Base-by-base conservation (phyloP, 2,329 filamentous ascomycete species). In the Microascus cirrosus region DNA sequence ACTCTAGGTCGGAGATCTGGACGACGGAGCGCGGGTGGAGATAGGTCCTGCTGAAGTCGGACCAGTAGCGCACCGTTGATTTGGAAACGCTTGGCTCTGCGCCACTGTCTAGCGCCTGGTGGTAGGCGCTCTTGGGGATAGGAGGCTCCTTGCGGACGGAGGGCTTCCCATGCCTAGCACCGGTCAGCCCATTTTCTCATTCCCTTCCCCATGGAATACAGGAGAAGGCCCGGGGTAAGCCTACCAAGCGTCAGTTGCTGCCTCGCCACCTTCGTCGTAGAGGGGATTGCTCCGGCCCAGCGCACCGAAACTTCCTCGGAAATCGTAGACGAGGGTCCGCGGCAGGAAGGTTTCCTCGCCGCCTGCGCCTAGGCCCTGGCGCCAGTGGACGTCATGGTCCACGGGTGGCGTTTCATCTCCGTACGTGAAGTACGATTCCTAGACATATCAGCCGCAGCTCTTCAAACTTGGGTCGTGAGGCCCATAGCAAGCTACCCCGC, bases 401-500 rank as follows among this genome's bases (percentile, higher is more conserved):
- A 75, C 62, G 2, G 60, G 61, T 0, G 70, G 65, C 15, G 65
- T 60, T 12, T 69, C 66, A n/a, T 71, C 61, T 53, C 81, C 75
- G 1, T 96, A 97, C 15, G 92, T 96, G 68, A 97, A 97, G 73
- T 99, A 99, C 1, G 93, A 96, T 77, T 99, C 94, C 88, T 96
- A 32, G 28, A 8, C 4, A 32, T 32, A 32, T 32, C 28, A 32
- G 28, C 28, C 28, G 28, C 13, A 11, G 50, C 20, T 11, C 4
- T 53, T 34, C 51, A 13, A 24, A 12, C 51, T 24, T 5, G 2
- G 18, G 51, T 34, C 24, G 24, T 28, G 51, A 53, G 51, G 10
- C 22, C 32, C 24, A 24, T 53, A 32, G 28, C 28, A 32, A 32
- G 28, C 28, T 8, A 8, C 28, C 28, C 28, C 28, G 28, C 28